Base-by-base conservation (phyloP, 495 filamentous ascomycete genomes). In the Podospora tetraspora region DNA sequence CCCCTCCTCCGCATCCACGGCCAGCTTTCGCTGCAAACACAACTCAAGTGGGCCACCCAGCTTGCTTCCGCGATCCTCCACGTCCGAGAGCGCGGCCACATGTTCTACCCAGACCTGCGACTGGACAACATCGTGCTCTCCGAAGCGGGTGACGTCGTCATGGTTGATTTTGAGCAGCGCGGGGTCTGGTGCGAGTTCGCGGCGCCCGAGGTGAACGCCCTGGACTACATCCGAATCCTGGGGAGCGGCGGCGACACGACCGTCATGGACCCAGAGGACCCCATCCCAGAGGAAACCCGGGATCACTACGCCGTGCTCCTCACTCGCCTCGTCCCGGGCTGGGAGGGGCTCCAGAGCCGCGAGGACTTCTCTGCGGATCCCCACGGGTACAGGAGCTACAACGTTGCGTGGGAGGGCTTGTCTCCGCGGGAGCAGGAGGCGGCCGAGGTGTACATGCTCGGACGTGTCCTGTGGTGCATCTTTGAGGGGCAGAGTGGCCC, bases 131-230 rank as follows among this genome's bases (percentile, higher is more conserved):
- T 84, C 22, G 77, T 84, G 9, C 67, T 83, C 5, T 80, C 82
- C 1, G 74, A 78, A 4, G 59, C 66, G 0, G 75, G 69, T 0
- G 79, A 82, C 37, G 63, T 81, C 7, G 68, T 85, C 67, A 80
- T 85, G 79, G 76, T 84, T 12, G 83, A 85, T 66, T 84, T 85
- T 62, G 83, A 85, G 68, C 83, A 85, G 71, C 77, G 83, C 52
- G 81, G 82, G 6, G 80, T 84, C 13, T 84, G 80, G 82, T 82
- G 79, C 74, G 79, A 82, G 71, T 84, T 84, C 70, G 76, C 79
- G 7, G 74, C 83, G 1, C 83, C 83, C 2, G 83, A 85, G 69
- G 76, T 85, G 23, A 82, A 84, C 70, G 79, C 79, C 21, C 68
- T 84, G 37, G 81, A 84, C 64, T 82, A 84, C 68, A 59, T 79